A percentile compares a stretch with the other conserved stretches of the same genome.
Evolutionary conservation across 169 alveolate genomes (phyloP).

Genomic region (Plasmodium gonderi): DNA sequence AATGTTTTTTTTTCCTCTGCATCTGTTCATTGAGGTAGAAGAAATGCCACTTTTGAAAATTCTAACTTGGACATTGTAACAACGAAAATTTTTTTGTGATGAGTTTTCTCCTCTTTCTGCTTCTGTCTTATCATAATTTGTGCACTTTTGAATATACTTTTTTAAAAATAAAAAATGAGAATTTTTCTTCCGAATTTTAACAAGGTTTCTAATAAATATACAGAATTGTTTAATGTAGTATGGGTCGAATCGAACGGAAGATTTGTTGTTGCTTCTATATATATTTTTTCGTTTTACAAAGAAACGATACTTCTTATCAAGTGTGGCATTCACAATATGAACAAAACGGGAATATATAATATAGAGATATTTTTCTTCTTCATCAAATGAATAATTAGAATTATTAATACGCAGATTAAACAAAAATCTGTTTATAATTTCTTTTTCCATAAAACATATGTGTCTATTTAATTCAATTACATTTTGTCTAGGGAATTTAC

Average conservation of each 20-base stretch:
- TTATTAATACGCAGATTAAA: slow-evolving; percentile 10
- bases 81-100: no score
- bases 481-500: background rate
- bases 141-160: background rate
- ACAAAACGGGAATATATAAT: background rate
- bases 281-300: no score
- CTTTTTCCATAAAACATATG: slow-evolving; percentile 28
- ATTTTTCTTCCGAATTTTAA: background rate
- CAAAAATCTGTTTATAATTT: slow-evolving; percentile 33
- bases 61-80: no score
- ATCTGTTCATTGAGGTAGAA: background rate
- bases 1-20: background rate
- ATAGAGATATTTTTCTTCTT: slow-evolving; percentile 1
- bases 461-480: slow-evolving; percentile 28
- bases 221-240: background rate
- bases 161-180: background rate
- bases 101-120: background rate
- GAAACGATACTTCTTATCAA: no score
- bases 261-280: no score
- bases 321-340: background rate
- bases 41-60: no score
- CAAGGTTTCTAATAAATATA: background rate
- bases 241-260: background rate
- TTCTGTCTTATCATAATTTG: background rate
- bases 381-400: slow-evolving; percentile 13